phyloP scores from a whole-genome alignment of 148 eudicot species.

The Camellia lanceoleosa region DNA sequence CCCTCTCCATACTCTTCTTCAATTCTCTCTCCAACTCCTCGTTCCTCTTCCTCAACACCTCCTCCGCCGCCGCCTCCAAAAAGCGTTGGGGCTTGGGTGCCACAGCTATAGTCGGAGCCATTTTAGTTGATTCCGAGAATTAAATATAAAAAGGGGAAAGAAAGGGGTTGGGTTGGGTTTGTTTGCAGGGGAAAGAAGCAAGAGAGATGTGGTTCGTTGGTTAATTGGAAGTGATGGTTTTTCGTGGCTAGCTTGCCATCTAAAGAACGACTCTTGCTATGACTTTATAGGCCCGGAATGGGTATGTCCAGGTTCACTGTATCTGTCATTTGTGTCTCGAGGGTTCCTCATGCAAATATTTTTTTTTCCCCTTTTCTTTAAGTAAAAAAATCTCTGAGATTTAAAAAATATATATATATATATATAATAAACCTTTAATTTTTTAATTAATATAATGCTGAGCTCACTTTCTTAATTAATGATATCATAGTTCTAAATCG shows the following conservation, averaged over 20 bases:
- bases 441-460: too few species aligned
- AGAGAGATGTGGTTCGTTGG: too few species aligned
- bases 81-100: neutral
- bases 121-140: neutral
- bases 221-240: too few species aligned
- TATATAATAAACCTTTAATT: too few species aligned
- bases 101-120: slow-evolving; percentile 18
- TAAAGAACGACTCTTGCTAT: neutral
- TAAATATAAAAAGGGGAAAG: too few species aligned
- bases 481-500: too few species aligned
- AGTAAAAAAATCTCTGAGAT: too few species aligned
- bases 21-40: slow-evolving; percentile 63
- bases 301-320: slow-evolving; percentile 15
- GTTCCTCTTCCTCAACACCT: slow-evolving; percentile 36
- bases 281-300: neutral
- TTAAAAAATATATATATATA: too few species aligned
- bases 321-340: neutral
- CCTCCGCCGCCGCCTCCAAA: slow-evolving; percentile 1
- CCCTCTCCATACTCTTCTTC: slow-evolving; percentile 45
- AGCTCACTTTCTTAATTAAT: too few species aligned
- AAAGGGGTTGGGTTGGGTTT: neutral
- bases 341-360: too few species aligned
- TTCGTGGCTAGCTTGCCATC: neutral
- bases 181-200: too few species aligned
- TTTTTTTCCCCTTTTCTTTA: too few species aligned